Base-by-base conservation (phyloP, 2,329 filamentous ascomycete genomes). In the Aciculosporium take region DNA sequence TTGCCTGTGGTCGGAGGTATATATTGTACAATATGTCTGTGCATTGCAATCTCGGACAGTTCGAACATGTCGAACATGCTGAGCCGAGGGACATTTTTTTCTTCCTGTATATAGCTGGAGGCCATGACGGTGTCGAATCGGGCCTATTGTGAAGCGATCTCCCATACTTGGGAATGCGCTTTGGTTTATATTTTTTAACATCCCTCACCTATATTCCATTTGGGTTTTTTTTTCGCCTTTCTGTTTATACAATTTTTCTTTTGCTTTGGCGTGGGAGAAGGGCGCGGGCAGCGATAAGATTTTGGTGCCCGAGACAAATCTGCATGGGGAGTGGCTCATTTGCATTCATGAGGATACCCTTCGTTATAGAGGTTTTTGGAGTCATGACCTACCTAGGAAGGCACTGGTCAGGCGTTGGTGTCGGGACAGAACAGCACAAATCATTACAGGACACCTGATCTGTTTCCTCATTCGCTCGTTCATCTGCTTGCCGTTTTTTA, bases 291-390 rank as follows among this genome's bases (percentile, higher is more conserved):
- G n/a, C n/a, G n/a, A n/a, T n/a, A n/a, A n/a, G 0, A 5, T 31
- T 39, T 30, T 17, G 7, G 39, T 40, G 42, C 27, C 18, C 7
- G 32, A 44, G 35, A 47, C 47, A 48, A 46, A 40, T 40, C 41
- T 39, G 27, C 41, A 48, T 40, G 34, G 41, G 45, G 41, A n/a
- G 50, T 44, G 34, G 40, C 40, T 28, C 29, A 27, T 13, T 40
- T 48, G 48, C 49, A 48, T 46, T 54, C 49, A 47, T 49, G 53
- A 54, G 54, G 52, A 61, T 60, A 58, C 56, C 55, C 56, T 49
- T 44, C 21, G 52, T 51, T 47, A 53, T 48, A 46, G 53, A 50
- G 55, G 55, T 51, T 50, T 49, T 50, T 29, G 43, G 48, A 53
- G 33, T 37, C 28, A 23, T 24, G 29, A n/a, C n/a, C n/a, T n/a